phyloP scores from a whole-genome alignment of 306 rosid species.

The Citrullus colocynthis region DNA sequence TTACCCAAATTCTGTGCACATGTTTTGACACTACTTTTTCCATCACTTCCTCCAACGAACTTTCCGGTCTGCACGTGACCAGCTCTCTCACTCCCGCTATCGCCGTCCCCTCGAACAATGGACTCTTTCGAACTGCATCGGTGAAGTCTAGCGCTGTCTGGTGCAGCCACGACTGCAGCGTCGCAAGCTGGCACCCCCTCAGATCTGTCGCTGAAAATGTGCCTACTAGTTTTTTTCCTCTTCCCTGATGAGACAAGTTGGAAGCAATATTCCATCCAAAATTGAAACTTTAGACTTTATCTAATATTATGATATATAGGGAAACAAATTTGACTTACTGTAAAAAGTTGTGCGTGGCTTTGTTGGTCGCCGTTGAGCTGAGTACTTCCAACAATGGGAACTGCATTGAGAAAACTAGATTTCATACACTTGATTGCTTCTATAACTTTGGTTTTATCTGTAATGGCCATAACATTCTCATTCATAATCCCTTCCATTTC shows the following conservation, averaged over 20 bases:
- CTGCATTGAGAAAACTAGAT: slow-evolving; percentile 53
- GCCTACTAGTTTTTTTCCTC: slow-evolving; percentile 45
- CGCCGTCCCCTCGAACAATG: slow-evolving; percentile 10
- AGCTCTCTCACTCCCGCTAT: slow-evolving; percentile 22
- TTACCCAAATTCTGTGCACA: slow-evolving; percentile 83
- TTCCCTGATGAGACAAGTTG: slow-evolving; percentile 34
- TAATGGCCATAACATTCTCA: slow-evolving; percentile 47
- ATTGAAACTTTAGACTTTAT: too few relatives aligned
- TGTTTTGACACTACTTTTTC: slow-evolving; percentile 46
- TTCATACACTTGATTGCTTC: slow-evolving; percentile 65
- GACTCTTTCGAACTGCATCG: slow-evolving; percentile 26
- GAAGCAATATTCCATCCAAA: too few relatives aligned
- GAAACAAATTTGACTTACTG: slow-evolving; percentile 19
- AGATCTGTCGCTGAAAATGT: slow-evolving; percentile 73
- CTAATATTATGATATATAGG: too few relatives aligned
- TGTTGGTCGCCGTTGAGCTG: slow-evolving; percentile 25
- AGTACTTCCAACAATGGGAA: slow-evolving; percentile 49
- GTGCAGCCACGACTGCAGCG: slow-evolving; percentile 66
- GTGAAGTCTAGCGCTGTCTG: slow-evolving; percentile 49
- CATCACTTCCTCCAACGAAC: slow-evolving; percentile 36
- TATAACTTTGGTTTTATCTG: slow-evolving; percentile 44
- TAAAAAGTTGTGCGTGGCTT: slow-evolving; percentile 45
- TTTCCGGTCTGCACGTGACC: slow-evolving; percentile 39
- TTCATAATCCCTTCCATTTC: slow-evolving; percentile 46
- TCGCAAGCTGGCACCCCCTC: slow-evolving; percentile 46